phyloP scores from a whole-genome alignment of 371 early-diverging fungal genomes.

The Mortierella sp. region DNA sequence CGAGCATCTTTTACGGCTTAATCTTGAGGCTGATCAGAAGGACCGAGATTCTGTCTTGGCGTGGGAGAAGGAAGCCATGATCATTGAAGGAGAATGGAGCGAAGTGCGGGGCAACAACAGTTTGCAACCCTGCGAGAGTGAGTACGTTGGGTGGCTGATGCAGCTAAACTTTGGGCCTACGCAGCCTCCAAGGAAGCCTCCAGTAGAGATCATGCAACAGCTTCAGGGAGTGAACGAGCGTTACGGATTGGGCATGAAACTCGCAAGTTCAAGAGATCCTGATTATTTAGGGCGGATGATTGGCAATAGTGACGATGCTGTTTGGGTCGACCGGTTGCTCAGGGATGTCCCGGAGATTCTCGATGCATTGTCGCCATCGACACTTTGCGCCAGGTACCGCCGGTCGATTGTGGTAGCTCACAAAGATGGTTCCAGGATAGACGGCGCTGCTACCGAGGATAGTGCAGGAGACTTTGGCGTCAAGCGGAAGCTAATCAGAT shows the following conservation, averaged over 20 bases:
- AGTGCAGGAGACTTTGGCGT: constrained; percentile 29
- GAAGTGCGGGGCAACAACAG: constrained; percentile 11
- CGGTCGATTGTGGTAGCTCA: constrained; percentile 28
- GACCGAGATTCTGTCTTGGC: constrained; percentile 38
- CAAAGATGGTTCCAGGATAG: neutral
- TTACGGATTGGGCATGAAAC: constrained; percentile 48
- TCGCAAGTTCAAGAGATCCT: constrained; percentile 44
- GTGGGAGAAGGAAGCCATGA: constrained; percentile 38
- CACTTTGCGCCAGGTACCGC: constrained; percentile 44
- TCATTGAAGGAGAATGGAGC: constrained; percentile 26
- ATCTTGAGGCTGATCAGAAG: constrained; percentile 31
- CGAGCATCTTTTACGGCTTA: constrained; percentile 31
- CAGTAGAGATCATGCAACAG: constrained; percentile 35
- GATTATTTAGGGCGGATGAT: constrained; percentile 51
- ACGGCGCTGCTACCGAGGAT: neutral
- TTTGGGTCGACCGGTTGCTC: constrained; percentile 45
- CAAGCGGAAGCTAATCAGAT: constrained; percentile 32
- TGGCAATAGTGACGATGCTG: constrained; percentile 38
- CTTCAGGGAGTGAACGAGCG: constrained; percentile 36
- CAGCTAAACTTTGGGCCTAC: constrained; percentile 32
- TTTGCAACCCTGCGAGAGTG: constrained; percentile 24
- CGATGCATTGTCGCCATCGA: constrained; percentile 45
- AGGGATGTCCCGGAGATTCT: constrained; percentile 52
- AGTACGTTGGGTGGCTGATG: constrained; percentile 46
- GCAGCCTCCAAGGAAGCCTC: constrained; percentile 36